These are phyloP conservation scores for Linderina pennispora DNA, from an alignment of 192 early-diverging fungal species.

Conservation along the genomic window DNA sequence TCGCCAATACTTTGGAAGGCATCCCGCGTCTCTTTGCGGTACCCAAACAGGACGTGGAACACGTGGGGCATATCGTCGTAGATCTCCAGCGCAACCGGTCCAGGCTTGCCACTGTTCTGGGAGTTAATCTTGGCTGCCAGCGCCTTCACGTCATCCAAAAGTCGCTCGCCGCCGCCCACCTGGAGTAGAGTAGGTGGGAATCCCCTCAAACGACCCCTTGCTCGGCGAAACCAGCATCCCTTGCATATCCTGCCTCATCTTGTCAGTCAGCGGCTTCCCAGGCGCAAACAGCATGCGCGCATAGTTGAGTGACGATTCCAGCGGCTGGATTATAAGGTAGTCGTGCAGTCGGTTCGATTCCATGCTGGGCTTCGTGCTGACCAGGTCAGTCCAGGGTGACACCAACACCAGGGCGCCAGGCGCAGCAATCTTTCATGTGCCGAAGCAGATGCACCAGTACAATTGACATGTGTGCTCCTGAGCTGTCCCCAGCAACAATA, in stretches of 20 bases:
- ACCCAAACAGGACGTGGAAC: not conserved
- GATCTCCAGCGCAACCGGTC: not conserved
- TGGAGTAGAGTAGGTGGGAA: constrained; percentile 5
- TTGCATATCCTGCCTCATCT: not conserved
- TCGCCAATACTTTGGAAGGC: not conserved
- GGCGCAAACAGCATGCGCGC: constrained; percentile 1
- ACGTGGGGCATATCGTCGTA: constrained; percentile 7
- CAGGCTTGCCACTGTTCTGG: not conserved
- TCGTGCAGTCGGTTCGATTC: not conserved
- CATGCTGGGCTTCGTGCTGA: constrained; percentile 1
- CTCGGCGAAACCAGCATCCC: constrained; percentile 6
- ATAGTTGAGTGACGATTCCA: not conserved
- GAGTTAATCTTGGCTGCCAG: not conserved
- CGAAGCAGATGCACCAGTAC: not conserved
- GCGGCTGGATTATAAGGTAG: not conserved
- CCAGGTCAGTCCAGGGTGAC: constrained; percentile 8
- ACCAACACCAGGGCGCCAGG: constrained; percentile 2
- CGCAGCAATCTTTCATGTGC: not conserved
- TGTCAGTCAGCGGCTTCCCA: not conserved
- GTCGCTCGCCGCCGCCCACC: constrained; percentile 1
- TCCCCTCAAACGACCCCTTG: not conserved
- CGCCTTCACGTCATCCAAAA: constrained; percentile 3
- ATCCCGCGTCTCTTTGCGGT: not conserved
- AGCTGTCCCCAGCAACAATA: constrained; percentile 4
- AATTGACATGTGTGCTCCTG: constrained; percentile 1